These are phyloP conservation scores for Claviceps arundinis DNA, from an alignment of 2,329 filamentous ascomycete genomes.

Conservation along the genomic window DNA sequence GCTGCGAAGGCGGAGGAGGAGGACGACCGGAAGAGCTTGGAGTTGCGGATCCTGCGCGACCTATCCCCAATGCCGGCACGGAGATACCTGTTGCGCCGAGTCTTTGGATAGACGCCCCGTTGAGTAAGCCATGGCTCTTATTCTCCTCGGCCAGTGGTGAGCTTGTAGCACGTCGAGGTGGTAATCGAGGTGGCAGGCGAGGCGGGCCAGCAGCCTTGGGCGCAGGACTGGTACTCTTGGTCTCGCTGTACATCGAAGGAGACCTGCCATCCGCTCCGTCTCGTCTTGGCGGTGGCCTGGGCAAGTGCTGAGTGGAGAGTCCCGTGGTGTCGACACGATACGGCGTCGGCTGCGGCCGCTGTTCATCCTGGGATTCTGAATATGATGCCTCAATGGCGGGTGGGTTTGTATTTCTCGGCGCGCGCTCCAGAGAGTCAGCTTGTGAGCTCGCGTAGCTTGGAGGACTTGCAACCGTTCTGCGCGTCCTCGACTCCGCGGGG, in stretches of 20 bases:
- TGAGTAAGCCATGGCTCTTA: slow-evolving; percentile 17
- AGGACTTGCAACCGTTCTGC: slow-evolving; percentile 17
- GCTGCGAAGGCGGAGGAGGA: slow-evolving; percentile 4
- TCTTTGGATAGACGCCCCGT: slow-evolving; percentile 47
- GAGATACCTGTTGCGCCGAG: slow-evolving; percentile 64
- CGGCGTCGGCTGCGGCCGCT: slow-evolving; percentile 42
- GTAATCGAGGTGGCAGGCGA: slow-evolving; percentile 36
- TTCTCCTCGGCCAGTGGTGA: slow-evolving; percentile 4
- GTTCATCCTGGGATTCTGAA: slow-evolving; percentile 9
- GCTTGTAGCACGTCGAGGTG: slow-evolving; percentile 8
- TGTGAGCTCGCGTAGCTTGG: slow-evolving; percentile 22
- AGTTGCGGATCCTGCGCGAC: slow-evolving; percentile 21
- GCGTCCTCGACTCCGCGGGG: slow-evolving; percentile 8
- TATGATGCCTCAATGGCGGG: background rate
- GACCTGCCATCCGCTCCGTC: slow-evolving; percentile 24
- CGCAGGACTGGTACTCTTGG: slow-evolving; percentile 2
- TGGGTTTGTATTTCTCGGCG: slow-evolving; percentile 22
- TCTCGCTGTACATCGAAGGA: slow-evolving; percentile 17
- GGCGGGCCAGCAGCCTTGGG: slow-evolving; percentile 29
- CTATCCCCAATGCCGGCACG: slow-evolving; percentile 67
- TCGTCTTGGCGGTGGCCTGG: slow-evolving; percentile 52
- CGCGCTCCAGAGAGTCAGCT: slow-evolving; percentile 8
- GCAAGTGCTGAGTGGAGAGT: slow-evolving; percentile 52
- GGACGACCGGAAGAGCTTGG: slow-evolving; percentile 15
- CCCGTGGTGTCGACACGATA: slow-evolving; percentile 61